Evolutionary conservation across 208 protist genomes (phyloP).

Genomic region (Trypanosoma cruzi): DNA sequence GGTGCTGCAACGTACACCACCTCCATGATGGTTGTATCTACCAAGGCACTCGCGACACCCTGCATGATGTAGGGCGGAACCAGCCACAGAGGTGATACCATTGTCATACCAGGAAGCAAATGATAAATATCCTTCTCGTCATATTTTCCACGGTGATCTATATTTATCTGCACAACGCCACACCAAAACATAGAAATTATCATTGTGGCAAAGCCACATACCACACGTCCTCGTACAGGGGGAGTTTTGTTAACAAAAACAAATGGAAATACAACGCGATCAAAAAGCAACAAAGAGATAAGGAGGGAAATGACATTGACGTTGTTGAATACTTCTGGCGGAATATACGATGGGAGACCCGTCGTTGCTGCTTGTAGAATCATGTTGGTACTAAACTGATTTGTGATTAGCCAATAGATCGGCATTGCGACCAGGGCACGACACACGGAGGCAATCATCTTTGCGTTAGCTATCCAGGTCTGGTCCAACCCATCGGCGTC

Average conservation of each 20-base stretch:
- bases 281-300: slow-evolving; percentile 45
- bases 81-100: slow-evolving; percentile 53
- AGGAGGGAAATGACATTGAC: slow-evolving; percentile 65
- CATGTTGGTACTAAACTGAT: slow-evolving; percentile 74
- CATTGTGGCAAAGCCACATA: slow-evolving; percentile 36
- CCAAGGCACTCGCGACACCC: slow-evolving; percentile 61
- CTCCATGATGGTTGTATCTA: slow-evolving; percentile 73
- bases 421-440: slow-evolving; percentile 56
- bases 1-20: slow-evolving; percentile 59
- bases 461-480: slow-evolving; percentile 41
- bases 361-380: slow-evolving; percentile 53
- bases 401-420: slow-evolving; percentile 73
- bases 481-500: slow-evolving; percentile 11
- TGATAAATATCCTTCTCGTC: slow-evolving; percentile 36
- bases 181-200: slow-evolving; percentile 62
- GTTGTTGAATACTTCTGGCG: slow-evolving; percentile 74
- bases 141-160: slow-evolving; percentile 45
- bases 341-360: slow-evolving; percentile 37
- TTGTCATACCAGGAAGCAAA: slow-evolving; percentile 22
- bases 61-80: slow-evolving; percentile 61
- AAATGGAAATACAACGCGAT: slow-evolving; percentile 40
- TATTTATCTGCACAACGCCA: slow-evolving; percentile 42
- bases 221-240: slow-evolving; percentile 21
- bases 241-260: slow-evolving; percentile 30
- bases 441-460: slow-evolving; percentile 40